Evolutionary conservation across 179 eudicot genomes (phyloP).

Genomic region (Pouteria campechiana): DNA sequence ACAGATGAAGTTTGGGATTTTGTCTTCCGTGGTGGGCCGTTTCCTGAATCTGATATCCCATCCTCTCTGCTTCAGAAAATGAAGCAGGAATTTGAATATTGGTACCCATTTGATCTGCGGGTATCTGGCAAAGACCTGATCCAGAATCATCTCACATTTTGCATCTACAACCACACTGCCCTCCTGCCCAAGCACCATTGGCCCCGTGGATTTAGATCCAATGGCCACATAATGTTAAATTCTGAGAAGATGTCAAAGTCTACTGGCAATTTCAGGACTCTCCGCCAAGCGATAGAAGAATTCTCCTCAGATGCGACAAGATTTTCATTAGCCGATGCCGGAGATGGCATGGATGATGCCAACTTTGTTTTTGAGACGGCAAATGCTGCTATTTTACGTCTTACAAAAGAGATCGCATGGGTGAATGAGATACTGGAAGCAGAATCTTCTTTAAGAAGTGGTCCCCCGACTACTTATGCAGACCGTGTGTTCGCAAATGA

Average conservation of each 20-base stretch:
- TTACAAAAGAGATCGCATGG: slow-evolving; percentile 76
- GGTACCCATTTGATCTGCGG: slow-evolving; percentile 91
- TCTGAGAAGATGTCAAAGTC: slow-evolving; percentile 95
- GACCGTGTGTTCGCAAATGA: slow-evolving; percentile 83
- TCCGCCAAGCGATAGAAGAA: slow-evolving; percentile 61
- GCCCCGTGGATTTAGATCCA: slow-evolving; percentile 87
- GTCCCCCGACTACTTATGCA: slow-evolving; percentile 55
- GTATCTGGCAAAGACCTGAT: slow-evolving; percentile 89
- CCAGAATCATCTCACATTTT: slow-evolving; percentile 79
- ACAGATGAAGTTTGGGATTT: slow-evolving; percentile 89
- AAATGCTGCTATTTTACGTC: slow-evolving; percentile 77
- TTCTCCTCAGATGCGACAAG: slow-evolving; percentile 80
- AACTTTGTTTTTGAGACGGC: slow-evolving; percentile 89
- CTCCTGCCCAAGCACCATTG: slow-evolving; percentile 59
- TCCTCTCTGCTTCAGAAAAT: slow-evolving; percentile 39
- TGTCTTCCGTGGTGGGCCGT: slow-evolving; percentile 48
- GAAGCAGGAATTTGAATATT: slow-evolving; percentile 80
- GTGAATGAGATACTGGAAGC: slow-evolving; percentile 70
- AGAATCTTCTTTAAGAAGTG: slow-evolving; percentile 45
- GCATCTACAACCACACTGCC: slow-evolving; percentile 79
- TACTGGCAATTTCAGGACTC: slow-evolving; percentile 73
- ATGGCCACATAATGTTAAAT: slow-evolving; percentile 75
- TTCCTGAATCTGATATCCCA: slow-evolving; percentile 40
- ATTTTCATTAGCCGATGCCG: slow-evolving; percentile 87
- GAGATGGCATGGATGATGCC: slow-evolving; percentile 95